phyloP scores from a whole-genome alignment of 345 rosid genomes.

The Corchorus capsularis region DNA sequence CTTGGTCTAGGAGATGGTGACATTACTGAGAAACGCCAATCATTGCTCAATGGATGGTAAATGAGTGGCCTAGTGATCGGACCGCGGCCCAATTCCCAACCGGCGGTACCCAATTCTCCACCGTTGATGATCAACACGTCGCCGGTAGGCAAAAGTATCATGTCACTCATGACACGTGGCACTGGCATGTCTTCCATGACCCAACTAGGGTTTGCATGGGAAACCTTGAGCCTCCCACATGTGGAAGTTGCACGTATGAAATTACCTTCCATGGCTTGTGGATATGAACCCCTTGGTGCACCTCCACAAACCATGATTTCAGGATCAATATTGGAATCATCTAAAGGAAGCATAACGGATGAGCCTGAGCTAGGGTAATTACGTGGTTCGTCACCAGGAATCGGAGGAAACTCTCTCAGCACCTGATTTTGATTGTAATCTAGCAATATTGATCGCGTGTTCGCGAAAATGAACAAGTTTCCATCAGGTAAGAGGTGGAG shows the following conservation, averaged over 20 bases:
- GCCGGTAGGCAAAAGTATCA: constrained; percentile 73
- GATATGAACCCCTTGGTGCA: constrained; percentile 50
- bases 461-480: constrained; percentile 80
- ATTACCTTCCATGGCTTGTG: constrained; percentile 24
- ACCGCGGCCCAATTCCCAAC: constrained; percentile 56
- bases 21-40: constrained; percentile 53
- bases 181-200: constrained; percentile 74
- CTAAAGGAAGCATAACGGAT: constrained; percentile 70
- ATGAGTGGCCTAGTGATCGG: constrained; percentile 61
- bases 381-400: constrained; percentile 61
- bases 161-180: constrained; percentile 85
- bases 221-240: constrained; percentile 67
- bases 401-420: constrained; percentile 54
- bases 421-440: constrained; percentile 59
- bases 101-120: constrained; percentile 64
- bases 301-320: constrained; percentile 89
- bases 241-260: constrained; percentile 51
- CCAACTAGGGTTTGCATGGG: constrained; percentile 54
- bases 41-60: constrained; percentile 35
- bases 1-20: constrained; percentile 48
- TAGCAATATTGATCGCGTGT: constrained; percentile 60
- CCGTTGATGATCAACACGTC: constrained; percentile 75
- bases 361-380: constrained; percentile 93
- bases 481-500: constrained; percentile 84
- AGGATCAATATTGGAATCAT: constrained; percentile 43